Conservation (phyloP, 345 rosid genomes). For the Citrus unshiu region DNA sequence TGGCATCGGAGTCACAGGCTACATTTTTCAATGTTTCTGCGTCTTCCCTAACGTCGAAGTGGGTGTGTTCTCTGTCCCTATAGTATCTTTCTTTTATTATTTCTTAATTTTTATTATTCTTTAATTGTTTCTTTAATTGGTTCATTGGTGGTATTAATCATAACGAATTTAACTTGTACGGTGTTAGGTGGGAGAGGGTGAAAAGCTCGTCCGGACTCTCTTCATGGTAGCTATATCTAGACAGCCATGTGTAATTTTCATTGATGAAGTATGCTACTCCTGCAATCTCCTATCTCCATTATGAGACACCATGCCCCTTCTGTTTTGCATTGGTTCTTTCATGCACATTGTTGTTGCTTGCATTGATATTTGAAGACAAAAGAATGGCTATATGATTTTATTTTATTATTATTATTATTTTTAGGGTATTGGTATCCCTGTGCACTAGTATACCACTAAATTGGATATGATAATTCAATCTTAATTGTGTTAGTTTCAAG, state of each 20-base stretch:
- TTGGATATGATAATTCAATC: background rate
- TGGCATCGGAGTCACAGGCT: conserved; percentile 94
- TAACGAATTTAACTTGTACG: conserved; percentile 4
- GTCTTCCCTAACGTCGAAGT: conserved; percentile 91
- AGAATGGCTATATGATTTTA: conserved; percentile 1
- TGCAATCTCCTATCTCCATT: background rate
- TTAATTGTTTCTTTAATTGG: conserved; percentile 3
- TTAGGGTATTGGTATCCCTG: background rate
- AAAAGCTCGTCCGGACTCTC: conserved; percentile 89
- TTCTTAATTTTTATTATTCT: background rate
- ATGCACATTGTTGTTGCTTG: background rate
- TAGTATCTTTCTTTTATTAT: background rate
- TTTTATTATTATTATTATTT: no score
- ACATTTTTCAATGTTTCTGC: conserved; percentile 97
- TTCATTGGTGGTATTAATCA: conserved; percentile 1
- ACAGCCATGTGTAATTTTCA: conserved; percentile 95
- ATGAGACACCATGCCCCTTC: background rate
- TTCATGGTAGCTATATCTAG: conserved; percentile 86
- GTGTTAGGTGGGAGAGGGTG: conserved; percentile 92
- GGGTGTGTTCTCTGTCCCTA: conserved; percentile 48
- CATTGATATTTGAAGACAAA: background rate
- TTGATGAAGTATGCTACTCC: conserved; percentile 73
- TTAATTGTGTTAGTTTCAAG: background rate
- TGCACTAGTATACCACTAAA: background rate
- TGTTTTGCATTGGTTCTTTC: conserved; percentile 9